These are phyloP conservation scores for Hibiscus tridactylites DNA, from an alignment of 345 rosid genomes.

Conservation along the genomic window DNA sequence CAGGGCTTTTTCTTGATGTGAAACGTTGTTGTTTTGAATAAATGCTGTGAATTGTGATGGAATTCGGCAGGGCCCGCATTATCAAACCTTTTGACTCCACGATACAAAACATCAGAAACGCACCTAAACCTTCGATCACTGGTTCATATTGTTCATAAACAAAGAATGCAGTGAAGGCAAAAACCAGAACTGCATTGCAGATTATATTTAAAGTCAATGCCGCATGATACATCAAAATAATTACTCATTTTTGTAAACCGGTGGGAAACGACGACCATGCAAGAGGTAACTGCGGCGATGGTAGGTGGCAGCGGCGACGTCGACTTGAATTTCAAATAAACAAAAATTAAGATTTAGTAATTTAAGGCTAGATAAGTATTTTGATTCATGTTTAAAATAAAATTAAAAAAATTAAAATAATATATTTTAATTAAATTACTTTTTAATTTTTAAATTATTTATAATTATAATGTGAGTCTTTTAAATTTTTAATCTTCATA, in stretches of 20 bases:
- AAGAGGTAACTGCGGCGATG: too few species aligned
- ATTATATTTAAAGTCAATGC: slow-evolving; percentile 11
- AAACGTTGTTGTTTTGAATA: slow-evolving; percentile 10
- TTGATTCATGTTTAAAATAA: too few species aligned
- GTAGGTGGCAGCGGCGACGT: too few species aligned
- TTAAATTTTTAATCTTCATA: too few species aligned
- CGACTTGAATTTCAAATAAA: too few species aligned
- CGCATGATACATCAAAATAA: neutral
- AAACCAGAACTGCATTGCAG: slow-evolving; percentile 47
- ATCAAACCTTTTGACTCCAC: slow-evolving; percentile 23
- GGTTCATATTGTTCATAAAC: slow-evolving; percentile 72
- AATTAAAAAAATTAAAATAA: too few species aligned
- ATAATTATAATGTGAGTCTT: too few species aligned
- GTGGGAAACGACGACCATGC: too few species aligned
- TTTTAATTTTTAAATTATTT: too few species aligned
- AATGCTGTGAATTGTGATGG: slow-evolving; percentile 10
- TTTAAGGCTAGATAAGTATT: too few species aligned
- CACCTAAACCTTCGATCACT: slow-evolving; percentile 44
- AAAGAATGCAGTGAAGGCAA: slow-evolving; percentile 69
- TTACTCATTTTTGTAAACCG: neutral
- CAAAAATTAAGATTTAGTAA: too few species aligned
- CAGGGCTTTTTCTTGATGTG: slow-evolving; percentile 5
- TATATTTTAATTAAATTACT: too few species aligned
- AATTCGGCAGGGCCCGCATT: slow-evolving; percentile 27
- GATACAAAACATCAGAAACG: slow-evolving; percentile 18